A percentile compares a stretch with the other conserved stretches of the same genome.
These are phyloP conservation scores for Physcomitrium patens DNA, from an alignment of 225 moss, liverwort and hornwort species.

Conservation along the genomic window DNA sequence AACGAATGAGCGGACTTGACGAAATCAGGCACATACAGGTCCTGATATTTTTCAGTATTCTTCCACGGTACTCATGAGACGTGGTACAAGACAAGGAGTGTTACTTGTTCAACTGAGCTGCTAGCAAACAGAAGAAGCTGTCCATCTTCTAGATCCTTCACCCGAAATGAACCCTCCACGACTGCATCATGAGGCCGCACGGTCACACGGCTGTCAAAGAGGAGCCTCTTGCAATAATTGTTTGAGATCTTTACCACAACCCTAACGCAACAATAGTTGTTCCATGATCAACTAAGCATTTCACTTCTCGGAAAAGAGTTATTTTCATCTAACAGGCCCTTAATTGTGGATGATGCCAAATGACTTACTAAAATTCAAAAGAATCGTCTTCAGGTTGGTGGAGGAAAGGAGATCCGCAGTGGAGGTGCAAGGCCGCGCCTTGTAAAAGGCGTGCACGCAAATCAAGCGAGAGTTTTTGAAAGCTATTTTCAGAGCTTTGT, in stretches of 20 bases:
- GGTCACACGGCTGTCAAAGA: conserved; percentile 3
- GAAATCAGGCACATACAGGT: neutral
- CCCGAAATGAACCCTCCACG: conserved; percentile 33
- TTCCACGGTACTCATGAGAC: neutral
- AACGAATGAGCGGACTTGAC: neutral
- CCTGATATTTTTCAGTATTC: neutral
- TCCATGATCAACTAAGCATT: neutral
- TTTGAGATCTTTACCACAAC: neutral
- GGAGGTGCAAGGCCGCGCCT: conserved; percentile 31
- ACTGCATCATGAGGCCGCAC: conserved; percentile 19
- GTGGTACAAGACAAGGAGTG: neutral
- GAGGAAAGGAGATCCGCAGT: conserved; percentile 37
- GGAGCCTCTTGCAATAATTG: neutral
- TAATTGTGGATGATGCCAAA: neutral
- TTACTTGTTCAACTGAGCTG: conserved; percentile 33
- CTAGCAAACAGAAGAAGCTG: conserved; percentile 37
- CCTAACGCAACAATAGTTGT: neutral
- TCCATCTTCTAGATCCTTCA: conserved; percentile 30
- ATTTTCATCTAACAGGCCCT: too few species aligned
- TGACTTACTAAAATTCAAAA: conserved; percentile 28
- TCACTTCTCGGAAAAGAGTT: too few species aligned
- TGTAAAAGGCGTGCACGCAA: conserved; percentile 38
- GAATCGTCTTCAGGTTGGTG: conserved; percentile 27
- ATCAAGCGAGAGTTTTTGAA: conserved; percentile 33
- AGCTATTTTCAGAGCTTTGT: conserved; percentile 29